Conservation (phyloP, 2,329 filamentous ascomycete genomes). For the Aspergillus quadricinctus region DNA sequence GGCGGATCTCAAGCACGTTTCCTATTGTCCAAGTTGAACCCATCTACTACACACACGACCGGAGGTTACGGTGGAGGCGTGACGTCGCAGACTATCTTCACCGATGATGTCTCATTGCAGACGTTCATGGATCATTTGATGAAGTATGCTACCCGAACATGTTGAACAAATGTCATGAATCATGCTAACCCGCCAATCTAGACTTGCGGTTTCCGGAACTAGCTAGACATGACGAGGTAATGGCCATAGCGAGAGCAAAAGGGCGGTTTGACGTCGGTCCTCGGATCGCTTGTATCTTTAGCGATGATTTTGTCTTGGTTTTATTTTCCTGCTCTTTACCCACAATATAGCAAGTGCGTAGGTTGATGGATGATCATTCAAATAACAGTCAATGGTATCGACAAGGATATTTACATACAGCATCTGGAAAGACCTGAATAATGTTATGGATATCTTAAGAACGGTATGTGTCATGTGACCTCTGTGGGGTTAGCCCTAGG, state of each 20-base stretch:
- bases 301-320: slow-evolving; percentile 31
- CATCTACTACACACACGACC: slow-evolving; percentile 92
- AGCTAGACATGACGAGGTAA: slow-evolving; percentile 38
- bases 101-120: slow-evolving; percentile 94
- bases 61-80: slow-evolving; percentile 86
- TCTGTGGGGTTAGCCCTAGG: slow-evolving; percentile 18
- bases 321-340: slow-evolving; percentile 12
- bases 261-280: slow-evolving; percentile 26
- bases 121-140: slow-evolving; percentile 99
- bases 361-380: slow-evolving; percentile 7
- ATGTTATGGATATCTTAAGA: neutral
- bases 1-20: slow-evolving; percentile 97
- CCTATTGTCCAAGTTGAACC: slow-evolving; percentile 93
- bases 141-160: slow-evolving; percentile 63
- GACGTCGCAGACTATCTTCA: slow-evolving; percentile 96
- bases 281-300: slow-evolving; percentile 41
- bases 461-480: slow-evolving; percentile 16
- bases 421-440: neutral
- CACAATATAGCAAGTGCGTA: slow-evolving; percentile 28
- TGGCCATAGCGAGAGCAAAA: slow-evolving; percentile 31
- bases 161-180: neutral
- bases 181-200: slow-evolving; percentile 28
- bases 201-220: slow-evolving; percentile 49
- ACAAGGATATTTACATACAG: neutral
- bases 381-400: neutral